phyloP scores from a whole-genome alignment of 805 yeast genomes.

The Monosporozyma unispora region DNA sequence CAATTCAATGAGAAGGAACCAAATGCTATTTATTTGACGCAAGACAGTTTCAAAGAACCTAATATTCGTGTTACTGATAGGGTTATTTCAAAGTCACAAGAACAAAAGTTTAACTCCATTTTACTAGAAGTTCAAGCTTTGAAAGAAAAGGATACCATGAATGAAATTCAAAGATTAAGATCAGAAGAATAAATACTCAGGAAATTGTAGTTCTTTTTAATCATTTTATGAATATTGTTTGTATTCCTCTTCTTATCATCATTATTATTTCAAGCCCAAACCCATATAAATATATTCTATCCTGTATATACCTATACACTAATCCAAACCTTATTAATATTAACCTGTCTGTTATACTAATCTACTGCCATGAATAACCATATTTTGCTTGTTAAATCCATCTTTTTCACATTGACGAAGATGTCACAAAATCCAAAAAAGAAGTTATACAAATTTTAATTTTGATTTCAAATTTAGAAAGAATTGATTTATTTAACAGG shows the following conservation, averaged over 20 bases:
- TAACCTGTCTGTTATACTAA: neutral
- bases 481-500: neutral
- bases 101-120: conserved; percentile 38
- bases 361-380: too few relatives aligned
- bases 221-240: neutral
- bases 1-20: conserved; percentile 58
- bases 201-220: neutral
- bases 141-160: conserved; percentile 20
- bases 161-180: conserved; percentile 20
- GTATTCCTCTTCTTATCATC: too few relatives aligned
- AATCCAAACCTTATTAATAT: neutral
- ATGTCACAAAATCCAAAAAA: neutral
- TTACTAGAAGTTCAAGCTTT: conserved; percentile 36
- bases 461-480: neutral
- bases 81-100: conserved; percentile 38
- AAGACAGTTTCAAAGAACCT: conserved; percentile 45
- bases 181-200: neutral
- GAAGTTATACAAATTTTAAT: neutral
- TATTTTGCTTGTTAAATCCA: neutral
- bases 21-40: conserved; percentile 58
- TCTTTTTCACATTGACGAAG: neutral
- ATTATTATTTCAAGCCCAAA: too few relatives aligned
- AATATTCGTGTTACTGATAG: conserved; percentile 36
- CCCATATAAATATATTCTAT: neutral
- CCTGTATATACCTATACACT: conserved; percentile 4